Base-by-base conservation (phyloP, 1,139 yeast genomes). In the Wickerhamiella pararugosa region DNA sequence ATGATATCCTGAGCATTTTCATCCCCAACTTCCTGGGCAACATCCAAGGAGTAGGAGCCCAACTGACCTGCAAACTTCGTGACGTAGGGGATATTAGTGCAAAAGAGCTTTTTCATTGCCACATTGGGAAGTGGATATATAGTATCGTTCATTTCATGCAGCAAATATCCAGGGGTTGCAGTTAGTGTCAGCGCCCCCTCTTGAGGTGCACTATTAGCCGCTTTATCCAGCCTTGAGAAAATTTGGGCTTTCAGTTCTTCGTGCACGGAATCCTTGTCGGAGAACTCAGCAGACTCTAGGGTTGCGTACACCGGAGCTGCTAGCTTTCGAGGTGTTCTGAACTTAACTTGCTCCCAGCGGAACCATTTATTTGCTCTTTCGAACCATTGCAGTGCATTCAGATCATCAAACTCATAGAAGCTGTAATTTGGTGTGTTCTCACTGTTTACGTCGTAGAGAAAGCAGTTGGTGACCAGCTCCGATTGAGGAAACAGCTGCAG, bases 81-180 rank as follows among this genome's bases (percentile, higher is more conserved):
- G 8, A 59, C 45, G 11, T 46, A 47, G 1, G 65, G 64, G 6
- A 59, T 51, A 42, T 58, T 56, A 3, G 63, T 47, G 28, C 46
- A 43, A 45, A 61, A 61, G 2, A 55, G 44, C 27, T 47, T 44
- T 5, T 44, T 37, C 33, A 47, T 46, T 4, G 51, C 50, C 1
- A 47, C 49, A 30, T 45, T 36, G 7, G 54, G 54, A 2, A 51
- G 40, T 3, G 29, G n/a, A 1, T 26, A 25, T 15, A 15, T 15
- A 5, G 41, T 39, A 8, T 32, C 43, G 6, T 35, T 46, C 2
- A 42, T 25, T 7, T 49, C 48, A 37, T 57, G 59, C 34, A 60
- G 49, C 6, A 59, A 29, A 37, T 51, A 52, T 1, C 65, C 65
- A 34, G 58, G 53, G 1, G 64, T 56, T n/a, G 61, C 59, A 1